These are phyloP conservation scores for Leccinum angustisporum DNA, from an alignment of 1,284 basidiomycete genomes.

Conservation along the genomic window DNA sequence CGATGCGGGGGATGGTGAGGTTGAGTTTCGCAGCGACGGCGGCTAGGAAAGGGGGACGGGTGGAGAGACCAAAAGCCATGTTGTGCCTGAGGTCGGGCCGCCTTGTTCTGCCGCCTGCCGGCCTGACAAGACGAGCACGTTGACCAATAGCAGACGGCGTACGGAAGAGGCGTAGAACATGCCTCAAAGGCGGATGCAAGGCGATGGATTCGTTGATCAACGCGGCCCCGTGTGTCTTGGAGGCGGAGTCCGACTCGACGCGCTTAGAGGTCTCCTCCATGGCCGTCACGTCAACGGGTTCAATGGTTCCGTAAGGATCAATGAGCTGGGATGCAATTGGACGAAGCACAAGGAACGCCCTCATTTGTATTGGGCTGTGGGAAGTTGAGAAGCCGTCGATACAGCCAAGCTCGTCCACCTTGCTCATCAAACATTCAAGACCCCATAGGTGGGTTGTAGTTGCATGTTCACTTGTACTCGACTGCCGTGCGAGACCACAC, in stretches of 20 bases:
- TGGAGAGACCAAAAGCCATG: no score
- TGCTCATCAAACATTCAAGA: slow-evolving; percentile 90
- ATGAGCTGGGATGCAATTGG: slow-evolving; percentile 48
- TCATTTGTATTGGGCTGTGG: slow-evolving; percentile 84
- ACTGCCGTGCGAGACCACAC: slow-evolving; percentile 71
- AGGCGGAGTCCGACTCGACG: slow-evolving; percentile 63
- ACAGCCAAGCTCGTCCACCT: slow-evolving; percentile 93
- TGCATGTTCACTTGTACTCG: slow-evolving; percentile 64
- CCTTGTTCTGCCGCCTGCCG: no score
- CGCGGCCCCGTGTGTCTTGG: slow-evolving; percentile 54
- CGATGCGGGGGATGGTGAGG: no score
- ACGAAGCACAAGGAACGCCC: slow-evolving; percentile 67
- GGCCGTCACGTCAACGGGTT: slow-evolving; percentile 74
- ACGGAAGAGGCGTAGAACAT: no score
- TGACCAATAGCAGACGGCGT: no score
- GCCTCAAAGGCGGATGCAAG: no score
- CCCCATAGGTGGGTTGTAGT: slow-evolving; percentile 57
- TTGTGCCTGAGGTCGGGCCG: no score
- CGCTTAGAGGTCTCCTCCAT: slow-evolving; percentile 75
- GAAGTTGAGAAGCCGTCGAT: slow-evolving; percentile 90
- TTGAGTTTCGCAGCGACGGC: no score
- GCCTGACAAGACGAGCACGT: no score
- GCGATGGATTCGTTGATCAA: no score
- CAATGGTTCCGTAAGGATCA: slow-evolving; percentile 86
- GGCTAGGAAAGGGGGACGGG: no score